Base-by-base conservation (phyloP, 768 basidiomycete species). In the Hericium rajendrae region DNA sequence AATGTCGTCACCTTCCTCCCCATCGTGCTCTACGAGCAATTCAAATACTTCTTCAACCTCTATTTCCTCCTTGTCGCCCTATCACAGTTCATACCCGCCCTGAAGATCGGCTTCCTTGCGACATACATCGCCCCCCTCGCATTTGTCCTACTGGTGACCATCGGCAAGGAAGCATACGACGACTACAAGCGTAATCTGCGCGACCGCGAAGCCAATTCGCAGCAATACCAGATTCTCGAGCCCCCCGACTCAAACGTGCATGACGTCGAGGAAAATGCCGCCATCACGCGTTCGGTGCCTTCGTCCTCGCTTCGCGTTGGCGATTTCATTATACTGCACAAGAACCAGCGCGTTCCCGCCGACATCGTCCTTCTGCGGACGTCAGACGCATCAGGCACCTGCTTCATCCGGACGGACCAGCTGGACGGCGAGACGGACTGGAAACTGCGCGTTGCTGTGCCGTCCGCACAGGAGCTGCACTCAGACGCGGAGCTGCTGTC, bases 11-110 rank as follows among this genome's bases (percentile, higher is more conserved):
- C 91, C n/a, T 99, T 99, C 77, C 80, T 99, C 10, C 97, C 97
- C 3, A 82, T 97, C 62, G 94, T 98, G 48, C 83, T 98, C 69
- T 98, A 97, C 71, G 94, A 98, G 70, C 95, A 98, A 70, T 99
- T 98, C 86, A 98, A 97, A 72, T 97, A 95, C 78, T 99, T 99
- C 76, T 98, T 97, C 83, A 99, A 98, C 69, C 79, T 97, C 6
- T 99, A 98, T 71, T 99, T 99, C 68, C 82, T 98, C 11, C 85
- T 98, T 22, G 97, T 99, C 39, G 97, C 97, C 0, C 77, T 98
- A 8, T 93, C 90, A 9, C 97, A 98, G 71, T 97, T 99, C 67
- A 75, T 99, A 16, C 97, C 97, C 13, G 89, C 94, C 0, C 81
- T 99, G 58, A 94, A 93, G 74, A 99, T 97, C 58, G 94, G 94